Evolutionary conservation across 2,329 filamentous ascomycete genomes (phyloP).

Genomic region (Exophiala viscosa): DNA sequence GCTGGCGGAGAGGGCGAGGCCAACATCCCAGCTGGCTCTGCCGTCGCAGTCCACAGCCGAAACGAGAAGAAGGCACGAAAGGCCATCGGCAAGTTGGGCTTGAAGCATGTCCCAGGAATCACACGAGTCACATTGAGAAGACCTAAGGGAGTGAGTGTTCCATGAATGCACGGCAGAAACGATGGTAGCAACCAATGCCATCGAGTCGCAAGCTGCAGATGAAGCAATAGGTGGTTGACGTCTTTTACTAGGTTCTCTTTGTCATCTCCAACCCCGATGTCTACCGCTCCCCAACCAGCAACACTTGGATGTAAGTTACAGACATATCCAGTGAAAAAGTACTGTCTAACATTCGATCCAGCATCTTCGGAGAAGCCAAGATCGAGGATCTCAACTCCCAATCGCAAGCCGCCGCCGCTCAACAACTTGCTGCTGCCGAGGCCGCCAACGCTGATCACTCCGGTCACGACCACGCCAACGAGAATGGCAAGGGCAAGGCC

Average conservation of each 20-base stretch:
- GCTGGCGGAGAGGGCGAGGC: constrained; percentile 45
- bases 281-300: constrained; percentile 98
- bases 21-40: constrained; percentile 75
- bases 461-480: constrained; percentile 52
- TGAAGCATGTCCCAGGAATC: constrained; percentile 95
- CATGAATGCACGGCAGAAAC: too few relatives aligned
- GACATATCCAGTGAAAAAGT: not conserved
- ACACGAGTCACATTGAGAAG: constrained; percentile 95
- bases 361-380: constrained; percentile 99
- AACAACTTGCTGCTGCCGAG: constrained; percentile 83
- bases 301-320: constrained; percentile 92
- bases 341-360: constrained; percentile 38
- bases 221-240: constrained; percentile 3
- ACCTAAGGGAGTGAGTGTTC: constrained; percentile 89
- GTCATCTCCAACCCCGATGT: constrained; percentile 99
- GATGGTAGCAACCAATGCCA: too few relatives aligned
- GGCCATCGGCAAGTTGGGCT: constrained; percentile 95
- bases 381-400: constrained; percentile 99
- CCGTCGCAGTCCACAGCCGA: constrained; percentile 90
- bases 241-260: constrained; percentile 75
- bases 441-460: constrained; percentile 54
- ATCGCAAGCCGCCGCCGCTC: constrained; percentile 90
- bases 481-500: constrained; percentile 66
- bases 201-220: not conserved
- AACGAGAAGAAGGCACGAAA: constrained; percentile 99